These are phyloP conservation scores for Hyphopichia burtonii DNA, from an alignment of 1,139 yeast genomes.

Conservation along the genomic window DNA sequence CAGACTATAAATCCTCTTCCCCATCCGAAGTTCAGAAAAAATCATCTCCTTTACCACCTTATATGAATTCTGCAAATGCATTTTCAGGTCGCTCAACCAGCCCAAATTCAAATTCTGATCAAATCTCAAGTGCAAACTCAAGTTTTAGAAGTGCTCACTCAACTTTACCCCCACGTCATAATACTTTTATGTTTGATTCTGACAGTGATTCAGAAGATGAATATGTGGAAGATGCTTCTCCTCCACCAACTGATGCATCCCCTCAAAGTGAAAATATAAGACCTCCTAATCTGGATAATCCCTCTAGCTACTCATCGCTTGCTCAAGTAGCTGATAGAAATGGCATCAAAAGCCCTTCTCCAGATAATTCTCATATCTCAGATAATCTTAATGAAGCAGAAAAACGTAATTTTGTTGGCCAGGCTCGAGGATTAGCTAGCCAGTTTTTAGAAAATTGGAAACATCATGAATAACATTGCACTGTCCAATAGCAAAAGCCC, in stretches of 20 bases:
- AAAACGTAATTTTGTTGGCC: conserved; percentile 29
- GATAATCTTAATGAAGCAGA: conserved; percentile 1
- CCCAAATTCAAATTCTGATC: conserved; percentile 9
- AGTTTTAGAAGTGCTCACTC: conserved; percentile 1
- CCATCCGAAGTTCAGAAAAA: conserved; percentile 30
- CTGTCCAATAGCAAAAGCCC: too few relatives aligned
- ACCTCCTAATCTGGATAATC: neutral
- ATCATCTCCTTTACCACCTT: conserved; percentile 46
- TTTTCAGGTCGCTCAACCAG: conserved; percentile 32
- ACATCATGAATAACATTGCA: conserved; percentile 11
- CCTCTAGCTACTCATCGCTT: conserved; percentile 36
- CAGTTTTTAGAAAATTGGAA: conserved; percentile 38
- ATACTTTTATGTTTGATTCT: conserved; percentile 32
- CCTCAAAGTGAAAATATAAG: neutral
- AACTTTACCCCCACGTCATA: conserved; percentile 8
- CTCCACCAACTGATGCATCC: neutral
- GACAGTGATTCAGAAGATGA: conserved; percentile 35
- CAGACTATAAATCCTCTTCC: conserved; percentile 6
- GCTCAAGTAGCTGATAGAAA: conserved; percentile 53
- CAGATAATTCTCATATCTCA: conserved; percentile 10
- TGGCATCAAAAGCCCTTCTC: conserved; percentile 37
- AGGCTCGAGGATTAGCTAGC: conserved; percentile 41
- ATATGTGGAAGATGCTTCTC: conserved; percentile 13
- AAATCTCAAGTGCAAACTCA: conserved; percentile 3
- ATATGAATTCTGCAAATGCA: conserved; percentile 46